Base-by-base conservation (phyloP, 257 asterid genomes). In the Nicotiana benthamiana region DNA sequence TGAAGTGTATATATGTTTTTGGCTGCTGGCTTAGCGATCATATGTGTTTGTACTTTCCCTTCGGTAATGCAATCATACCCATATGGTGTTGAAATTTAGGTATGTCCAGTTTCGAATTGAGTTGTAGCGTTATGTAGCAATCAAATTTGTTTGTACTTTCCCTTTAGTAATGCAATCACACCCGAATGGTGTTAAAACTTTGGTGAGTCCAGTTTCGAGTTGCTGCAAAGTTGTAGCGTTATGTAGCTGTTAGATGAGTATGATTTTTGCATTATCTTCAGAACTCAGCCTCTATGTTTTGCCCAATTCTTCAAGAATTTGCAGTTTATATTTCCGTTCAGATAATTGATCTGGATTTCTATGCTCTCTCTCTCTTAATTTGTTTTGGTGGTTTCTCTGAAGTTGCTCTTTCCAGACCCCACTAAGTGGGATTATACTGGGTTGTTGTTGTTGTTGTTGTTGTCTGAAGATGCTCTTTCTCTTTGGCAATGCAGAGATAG, bases 401-500 rank as follows among this genome's bases (percentile, higher is more conserved):
- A 46, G 22, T 46, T 72, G 40, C 75, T 74, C 75, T 17, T 7
- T 75, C 62, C n/a, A n/a, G n/a, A n/a, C n/a, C n/a, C n/a, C n/a
- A n/a, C n/a, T n/a, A n/a, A n/a, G n/a, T n/a, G n/a, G n/a, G n/a
- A n/a, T n/a, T n/a, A n/a, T n/a, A n/a, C n/a, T n/a, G n/a, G n/a
- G n/a, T n/a, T n/a, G n/a, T n/a, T n/a, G n/a, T n/a, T n/a, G n/a
- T n/a, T n/a, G n/a, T n/a, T n/a, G n/a, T n/a, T n/a, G n/a, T n/a
- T n/a, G n/a, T 76, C 83, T 61, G 24, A 46, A 46, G 22, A 24
- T 72, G 40, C 75, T 74, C 75, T 17, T 7, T 75, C 62, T 24
- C 26, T 64, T 72, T 89, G 89, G 22, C 54, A 28, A 3, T 63
- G 11, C 89, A 95, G 99, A 88, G 82, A 83, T 86, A 34, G 99